Evolutionary conservation across 106 monocot genomes (phyloP).

Genomic region (Alisma plantagoaquatica): DNA sequence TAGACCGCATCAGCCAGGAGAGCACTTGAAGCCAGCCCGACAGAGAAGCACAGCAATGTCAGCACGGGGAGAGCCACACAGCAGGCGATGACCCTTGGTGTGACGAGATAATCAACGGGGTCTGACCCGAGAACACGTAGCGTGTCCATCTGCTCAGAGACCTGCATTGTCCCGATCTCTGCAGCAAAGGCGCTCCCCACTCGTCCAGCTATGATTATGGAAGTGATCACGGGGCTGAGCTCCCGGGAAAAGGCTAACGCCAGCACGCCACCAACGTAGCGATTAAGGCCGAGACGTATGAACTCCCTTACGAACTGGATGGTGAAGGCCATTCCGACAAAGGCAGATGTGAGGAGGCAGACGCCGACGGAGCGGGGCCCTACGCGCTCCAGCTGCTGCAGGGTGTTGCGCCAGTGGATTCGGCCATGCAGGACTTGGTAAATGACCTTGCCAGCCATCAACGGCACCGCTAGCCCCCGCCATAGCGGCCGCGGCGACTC

Average conservation of each 20-base stretch:
- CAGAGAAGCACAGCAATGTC: constrained; percentile 53
- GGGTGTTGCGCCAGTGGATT: no score
- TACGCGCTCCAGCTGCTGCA: no score
- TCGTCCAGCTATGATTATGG: no score
- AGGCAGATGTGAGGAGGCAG: constrained; percentile 60
- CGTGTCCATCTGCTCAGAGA: constrained; percentile 60
- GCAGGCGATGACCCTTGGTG: constrained; percentile 73
- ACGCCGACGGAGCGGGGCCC: no score
- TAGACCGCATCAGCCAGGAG: constrained; percentile 64
- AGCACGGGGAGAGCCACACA: constrained; percentile 55
- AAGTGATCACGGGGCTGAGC: constrained; percentile 67
- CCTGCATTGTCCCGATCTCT: no score
- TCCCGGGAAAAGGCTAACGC: constrained; percentile 66
- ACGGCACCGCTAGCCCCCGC: no score
- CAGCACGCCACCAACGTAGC: constrained; percentile 60
- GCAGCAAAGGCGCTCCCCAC: no score
- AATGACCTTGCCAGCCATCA: no score
- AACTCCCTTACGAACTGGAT: constrained; percentile 76
- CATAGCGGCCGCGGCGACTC: no score
- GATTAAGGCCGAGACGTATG: constrained; percentile 65
- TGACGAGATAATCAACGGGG: constrained; percentile 19
- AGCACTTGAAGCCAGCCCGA: constrained; percentile 67
- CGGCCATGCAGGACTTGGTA: no score
- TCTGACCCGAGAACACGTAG: constrained; percentile 59
- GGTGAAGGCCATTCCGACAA: no score